Percentiles rank a stretch among this genome's conserved stretches.
Conservation (phyloP, 768 basidiomycete genomes). For the Porphyrellus cyaneotinctus region DNA sequence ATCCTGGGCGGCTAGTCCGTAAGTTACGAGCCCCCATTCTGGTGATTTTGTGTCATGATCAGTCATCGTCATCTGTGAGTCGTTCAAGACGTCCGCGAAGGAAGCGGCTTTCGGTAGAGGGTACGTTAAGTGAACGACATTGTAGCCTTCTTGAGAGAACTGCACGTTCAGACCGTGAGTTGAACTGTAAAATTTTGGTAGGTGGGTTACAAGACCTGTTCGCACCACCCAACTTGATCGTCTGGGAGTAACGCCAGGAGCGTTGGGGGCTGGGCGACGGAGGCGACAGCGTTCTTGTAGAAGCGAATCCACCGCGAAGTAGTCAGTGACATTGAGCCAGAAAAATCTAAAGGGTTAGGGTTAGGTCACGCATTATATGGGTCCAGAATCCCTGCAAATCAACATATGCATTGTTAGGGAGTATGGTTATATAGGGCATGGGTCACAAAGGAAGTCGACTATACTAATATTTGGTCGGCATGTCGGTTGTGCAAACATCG, state of each 20-base stretch:
- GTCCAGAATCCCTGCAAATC: too few relatives aligned
- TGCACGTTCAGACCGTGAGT: slow-evolving; percentile 10
- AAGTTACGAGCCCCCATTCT: slow-evolving; percentile 31
- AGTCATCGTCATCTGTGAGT: slow-evolving; percentile 13
- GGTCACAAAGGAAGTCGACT: too few relatives aligned
- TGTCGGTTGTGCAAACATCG: too few relatives aligned
- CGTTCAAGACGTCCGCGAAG: slow-evolving; percentile 18
- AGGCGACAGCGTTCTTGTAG: slow-evolving; percentile 27
- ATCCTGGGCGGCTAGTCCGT: slow-evolving; percentile 27
- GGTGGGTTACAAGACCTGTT: slow-evolving; percentile 27
- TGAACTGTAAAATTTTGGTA: background rate
- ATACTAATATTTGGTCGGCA: too few relatives aligned
- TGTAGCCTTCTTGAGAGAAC: slow-evolving; percentile 40
- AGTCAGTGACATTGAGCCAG: slow-evolving; percentile 4
- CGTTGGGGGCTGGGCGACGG: slow-evolving; percentile 29
- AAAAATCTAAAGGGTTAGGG: too few relatives aligned
- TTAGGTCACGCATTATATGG: too few relatives aligned
- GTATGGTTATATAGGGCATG: too few relatives aligned
- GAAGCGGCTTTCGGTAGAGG: slow-evolving; percentile 13
- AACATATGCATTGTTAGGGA: too few relatives aligned
- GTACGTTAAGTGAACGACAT: slow-evolving; percentile 31
- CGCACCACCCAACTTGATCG: slow-evolving; percentile 34
- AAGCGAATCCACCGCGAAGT: slow-evolving; percentile 12
- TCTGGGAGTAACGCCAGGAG: slow-evolving; percentile 30
- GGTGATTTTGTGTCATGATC: background rate